Conservation (phyloP, 305 asterid genomes). For the Solanum hybrid region DNA sequence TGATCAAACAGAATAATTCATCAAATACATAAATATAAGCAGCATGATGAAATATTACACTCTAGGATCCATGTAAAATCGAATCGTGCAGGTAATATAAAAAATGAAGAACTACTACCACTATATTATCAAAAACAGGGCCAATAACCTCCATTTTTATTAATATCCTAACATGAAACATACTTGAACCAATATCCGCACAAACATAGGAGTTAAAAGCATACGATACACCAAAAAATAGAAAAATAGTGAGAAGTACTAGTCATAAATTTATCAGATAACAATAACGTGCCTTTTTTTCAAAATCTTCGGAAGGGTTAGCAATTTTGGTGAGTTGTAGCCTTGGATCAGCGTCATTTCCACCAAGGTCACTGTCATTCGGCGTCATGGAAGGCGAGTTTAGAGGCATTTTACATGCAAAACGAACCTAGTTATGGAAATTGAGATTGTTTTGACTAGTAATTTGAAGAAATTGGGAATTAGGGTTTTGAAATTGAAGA, state of each 20-base stretch:
- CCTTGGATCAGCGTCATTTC: slow-evolving; percentile 22
- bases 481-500: slow-evolving; percentile 4
- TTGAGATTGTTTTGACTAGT: neutral
- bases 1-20: neutral
- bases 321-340: slow-evolving; percentile 42
- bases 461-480: neutral
- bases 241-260: neutral
- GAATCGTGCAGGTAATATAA: neutral
- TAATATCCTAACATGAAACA: neutral
- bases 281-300: slow-evolving; percentile 29
- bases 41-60: neutral
- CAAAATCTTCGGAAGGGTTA: slow-evolving; percentile 38
- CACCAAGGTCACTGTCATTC: slow-evolving; percentile 1
- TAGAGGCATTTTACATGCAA: slow-evolving; percentile 12
- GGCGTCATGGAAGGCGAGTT: neutral
- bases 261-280: neutral
- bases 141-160: neutral
- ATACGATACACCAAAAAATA: neutral
- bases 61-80: neutral
- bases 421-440: neutral
- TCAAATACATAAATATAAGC: neutral
- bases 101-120: neutral
- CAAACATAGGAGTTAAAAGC: neutral
- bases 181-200: neutral
- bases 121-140: neutral